Evolutionary conservation across 345 rosid genomes (phyloP).

Genomic region (Corymbia maculata): DNA sequence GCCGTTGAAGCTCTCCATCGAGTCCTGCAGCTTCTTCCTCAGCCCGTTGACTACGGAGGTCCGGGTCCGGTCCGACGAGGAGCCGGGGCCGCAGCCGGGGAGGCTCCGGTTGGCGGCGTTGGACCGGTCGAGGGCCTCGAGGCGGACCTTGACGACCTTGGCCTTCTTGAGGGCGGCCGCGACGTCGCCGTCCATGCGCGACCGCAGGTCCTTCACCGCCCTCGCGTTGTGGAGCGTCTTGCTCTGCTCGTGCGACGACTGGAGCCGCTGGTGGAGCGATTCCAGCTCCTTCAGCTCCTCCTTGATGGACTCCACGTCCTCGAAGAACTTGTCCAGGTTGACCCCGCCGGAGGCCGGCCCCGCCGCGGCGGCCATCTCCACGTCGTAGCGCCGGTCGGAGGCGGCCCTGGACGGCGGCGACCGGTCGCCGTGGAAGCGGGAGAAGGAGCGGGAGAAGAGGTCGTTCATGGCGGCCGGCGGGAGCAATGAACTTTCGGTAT

Average conservation of each 20-base stretch:
- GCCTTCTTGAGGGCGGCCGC: slow-evolving; percentile 56
- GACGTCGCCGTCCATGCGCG: slow-evolving; percentile 56
- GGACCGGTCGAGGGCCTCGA: slow-evolving; percentile 69
- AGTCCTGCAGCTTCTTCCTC: slow-evolving; percentile 65
- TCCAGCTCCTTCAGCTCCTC: slow-evolving; percentile 67
- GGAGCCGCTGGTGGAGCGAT: slow-evolving; percentile 43
- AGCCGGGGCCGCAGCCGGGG: slow-evolving; percentile 85
- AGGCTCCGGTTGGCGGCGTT: slow-evolving; percentile 62
- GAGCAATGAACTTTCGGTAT: neutral
- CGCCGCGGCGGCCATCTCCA: slow-evolving; percentile 15
- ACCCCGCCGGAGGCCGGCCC: slow-evolving; percentile 17
- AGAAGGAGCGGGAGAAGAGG: slow-evolving; percentile 33
- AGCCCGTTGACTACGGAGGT: slow-evolving; percentile 74
- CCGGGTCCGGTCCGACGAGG: slow-evolving; percentile 69
- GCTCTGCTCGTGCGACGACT: slow-evolving; percentile 61
- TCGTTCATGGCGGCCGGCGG: slow-evolving; percentile 18
- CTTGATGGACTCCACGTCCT: slow-evolving; percentile 68
- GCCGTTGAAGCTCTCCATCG: slow-evolving; percentile 66
- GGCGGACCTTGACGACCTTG: slow-evolving; percentile 55
- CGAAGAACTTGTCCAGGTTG: slow-evolving; percentile 74
- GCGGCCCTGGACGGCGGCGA: neutral
- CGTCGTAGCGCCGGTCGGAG: slow-evolving; percentile 8
- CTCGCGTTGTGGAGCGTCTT: slow-evolving; percentile 61
- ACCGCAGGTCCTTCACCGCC: slow-evolving; percentile 52
- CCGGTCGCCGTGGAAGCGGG: slow-evolving; percentile 26